A percentile compares a stretch with the other conserved stretches of the same genome.
Evolutionary conservation across 192 early-diverging fungal genomes (phyloP).

Genomic region (Fimicolochytrium jonesii): DNA sequence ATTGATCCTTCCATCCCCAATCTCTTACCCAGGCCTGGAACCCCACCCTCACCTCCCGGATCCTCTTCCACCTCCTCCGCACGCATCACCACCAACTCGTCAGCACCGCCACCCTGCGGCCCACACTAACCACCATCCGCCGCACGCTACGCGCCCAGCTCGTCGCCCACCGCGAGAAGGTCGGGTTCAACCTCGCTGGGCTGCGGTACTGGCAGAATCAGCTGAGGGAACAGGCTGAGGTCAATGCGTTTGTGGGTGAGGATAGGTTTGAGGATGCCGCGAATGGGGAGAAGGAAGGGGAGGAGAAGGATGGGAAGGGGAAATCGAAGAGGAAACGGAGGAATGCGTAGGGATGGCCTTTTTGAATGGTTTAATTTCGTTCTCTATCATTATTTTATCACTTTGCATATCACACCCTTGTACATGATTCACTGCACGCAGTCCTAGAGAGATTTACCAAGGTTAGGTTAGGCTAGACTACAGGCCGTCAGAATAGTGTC

Average conservation of each 20-base stretch:
- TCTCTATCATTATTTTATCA: too few species aligned
- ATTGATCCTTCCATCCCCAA: too few species aligned
- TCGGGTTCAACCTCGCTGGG: conserved; percentile 89
- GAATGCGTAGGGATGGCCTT: too few species aligned
- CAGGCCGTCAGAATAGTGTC: too few species aligned
- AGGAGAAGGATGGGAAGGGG: not conserved
- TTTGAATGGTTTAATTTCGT: too few species aligned
- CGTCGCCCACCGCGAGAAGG: conserved; percentile 67
- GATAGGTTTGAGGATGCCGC: not conserved
- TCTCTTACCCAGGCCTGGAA: conserved; percentile 61
- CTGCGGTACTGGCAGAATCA: conserved; percentile 36
- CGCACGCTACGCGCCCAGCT: conserved; percentile 59
- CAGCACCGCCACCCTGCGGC: conserved; percentile 72
- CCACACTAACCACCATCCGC: conserved; percentile 69
- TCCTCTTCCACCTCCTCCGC: conserved; percentile 80
- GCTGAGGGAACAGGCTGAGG: not conserved
- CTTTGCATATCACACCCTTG: too few species aligned
- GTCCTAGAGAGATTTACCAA: too few species aligned
- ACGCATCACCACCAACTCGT: conserved; percentile 89
- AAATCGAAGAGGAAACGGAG: conserved; percentile 22
- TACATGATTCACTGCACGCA: too few species aligned
- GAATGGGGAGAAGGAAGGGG: not conserved
- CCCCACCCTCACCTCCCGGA: conserved; percentile 71
- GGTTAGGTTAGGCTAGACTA: too few species aligned
- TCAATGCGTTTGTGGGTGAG: not conserved